Percentiles rank a stretch among this genome's conserved stretches.
phyloP scores from a whole-genome alignment of 1,284 basidiomycete genomes.

The Meira miltonrushii region DNA sequence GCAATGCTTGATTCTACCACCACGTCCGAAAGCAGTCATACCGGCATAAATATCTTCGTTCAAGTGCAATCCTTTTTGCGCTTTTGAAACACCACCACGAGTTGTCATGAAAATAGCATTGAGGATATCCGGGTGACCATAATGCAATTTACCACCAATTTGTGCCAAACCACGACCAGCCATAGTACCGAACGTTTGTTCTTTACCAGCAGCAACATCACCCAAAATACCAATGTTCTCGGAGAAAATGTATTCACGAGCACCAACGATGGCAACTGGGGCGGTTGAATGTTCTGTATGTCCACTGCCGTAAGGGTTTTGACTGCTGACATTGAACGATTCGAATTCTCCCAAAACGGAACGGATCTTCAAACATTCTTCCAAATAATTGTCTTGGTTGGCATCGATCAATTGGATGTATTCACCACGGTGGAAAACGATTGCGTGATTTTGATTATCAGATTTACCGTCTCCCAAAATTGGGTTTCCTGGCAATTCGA shows the following conservation, averaged over 20 bases:
- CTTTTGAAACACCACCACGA: slow-evolving; percentile 95
- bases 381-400: slow-evolving; percentile 99
- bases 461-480: slow-evolving; percentile 99
- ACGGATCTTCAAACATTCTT: slow-evolving; percentile 98
- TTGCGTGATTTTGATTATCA: slow-evolving; percentile 99
- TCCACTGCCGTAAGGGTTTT: slow-evolving; percentile 82
- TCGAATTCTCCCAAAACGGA: slow-evolving; percentile 98
- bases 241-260: slow-evolving; percentile 99
- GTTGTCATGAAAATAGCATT: slow-evolving; percentile 98
- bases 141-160: slow-evolving; percentile 97
- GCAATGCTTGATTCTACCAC: slow-evolving; percentile 95
- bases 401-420: slow-evolving; percentile 98
- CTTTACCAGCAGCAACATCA: slow-evolving; percentile 96
- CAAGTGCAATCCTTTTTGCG: slow-evolving; percentile 93
- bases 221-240: slow-evolving; percentile 99
- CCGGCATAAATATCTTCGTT: slow-evolving; percentile 99
- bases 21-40: slow-evolving; percentile 95
- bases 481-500: slow-evolving; percentile 96
- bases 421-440: slow-evolving; percentile 98
- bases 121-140: slow-evolving; percentile 98
- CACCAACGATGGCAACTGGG: slow-evolving; percentile 95
- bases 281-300: slow-evolving; percentile 64
- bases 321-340: slow-evolving; percentile 76
- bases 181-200: slow-evolving; percentile 98
- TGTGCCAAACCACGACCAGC: slow-evolving; percentile 89